phyloP scores from a whole-genome alignment of 23 red algal genomes.

The Gracilaria caudata region DNA sequence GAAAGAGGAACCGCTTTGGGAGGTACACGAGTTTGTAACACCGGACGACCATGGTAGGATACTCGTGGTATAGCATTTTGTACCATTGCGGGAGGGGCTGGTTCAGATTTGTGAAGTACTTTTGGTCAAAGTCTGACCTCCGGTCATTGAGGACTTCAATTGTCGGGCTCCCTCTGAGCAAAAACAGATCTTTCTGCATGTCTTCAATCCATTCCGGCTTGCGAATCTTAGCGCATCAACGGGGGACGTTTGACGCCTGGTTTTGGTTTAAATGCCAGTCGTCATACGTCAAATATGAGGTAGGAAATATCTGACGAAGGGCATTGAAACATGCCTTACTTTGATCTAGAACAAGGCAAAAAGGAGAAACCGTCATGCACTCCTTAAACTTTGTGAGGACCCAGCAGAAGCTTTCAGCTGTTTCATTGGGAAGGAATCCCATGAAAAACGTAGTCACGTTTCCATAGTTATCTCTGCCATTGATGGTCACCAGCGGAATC shows the following conservation, averaged over 20 bases:
- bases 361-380: neutral
- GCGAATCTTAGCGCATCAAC: neutral
- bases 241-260: neutral
- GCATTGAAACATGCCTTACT: neutral
- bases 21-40: neutral
- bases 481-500: conserved; percentile 6
- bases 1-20: conserved; percentile 2
- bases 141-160: neutral
- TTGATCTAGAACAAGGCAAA: conserved; percentile 1
- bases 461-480: conserved; percentile 18
- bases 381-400: neutral
- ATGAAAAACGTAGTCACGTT: conserved; percentile 17
- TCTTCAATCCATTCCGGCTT: neutral
- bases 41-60: neutral
- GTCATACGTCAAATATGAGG: neutral
- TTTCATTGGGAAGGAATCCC: conserved; percentile 9
- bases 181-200: neutral
- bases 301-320: neutral
- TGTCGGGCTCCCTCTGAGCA: neutral
- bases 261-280: conserved; percentile 20
- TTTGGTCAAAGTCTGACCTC: neutral
- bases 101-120: conserved; percentile 2
- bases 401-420: neutral
- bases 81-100: neutral
- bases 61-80: neutral